Evolutionary conservation across 805 yeast genomes (phyloP), one percentile per base, ranked within the genome.

Genomic region (Yamadazyma insecticola): DNA sequence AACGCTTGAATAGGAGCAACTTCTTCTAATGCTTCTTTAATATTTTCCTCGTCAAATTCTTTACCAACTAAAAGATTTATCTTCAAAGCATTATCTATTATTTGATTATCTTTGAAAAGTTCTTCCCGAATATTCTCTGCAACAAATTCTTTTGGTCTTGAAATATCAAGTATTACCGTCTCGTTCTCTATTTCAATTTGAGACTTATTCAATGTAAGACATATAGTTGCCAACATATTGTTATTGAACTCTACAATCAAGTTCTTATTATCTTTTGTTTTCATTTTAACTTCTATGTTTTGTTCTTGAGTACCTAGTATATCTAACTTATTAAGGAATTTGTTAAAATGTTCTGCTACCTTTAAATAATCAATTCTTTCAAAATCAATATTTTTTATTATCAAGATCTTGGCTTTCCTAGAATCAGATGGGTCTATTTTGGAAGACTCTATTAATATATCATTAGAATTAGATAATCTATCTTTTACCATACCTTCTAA

Each of bases 141-240:
- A 33, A 41, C 33, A 21, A 36, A 41, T 20, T 36, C 45, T 14
- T 32, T 26, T 4, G 45, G 45, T 32, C 45, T 33, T 13, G 17
- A 13, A 18, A 41, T 16, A 2, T 26, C 35, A 16, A 48, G 36
- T 12, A n/a, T 32, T 10, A 35, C 28, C 5, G 26, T 36, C 6
- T 26, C 22, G 3, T 41, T 40, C 67, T 70, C 16, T 56, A 50
- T 16, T 62, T 27, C 27, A 4, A 43, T 5, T 10, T 24, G 29
- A 4, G 28, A 29, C 12, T 30, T 60, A 32, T 63, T 55, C 16
- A 80, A 50, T 2, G 76, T 63, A 14, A 65, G 53, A 0, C 73
- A 60, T 0, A 74, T 50, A 0, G 90, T 81, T 0, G 90, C 81
- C 29, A 72, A 60, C 13, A 60, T 55, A 26, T 71, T 55, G 22